A percentile compares a stretch with the other conserved stretches of the same genome.
These are phyloP conservation scores for Magnusiomyces fungicola DNA, from an alignment of 1,139 yeast genomes.

Conservation along the genomic window DNA sequence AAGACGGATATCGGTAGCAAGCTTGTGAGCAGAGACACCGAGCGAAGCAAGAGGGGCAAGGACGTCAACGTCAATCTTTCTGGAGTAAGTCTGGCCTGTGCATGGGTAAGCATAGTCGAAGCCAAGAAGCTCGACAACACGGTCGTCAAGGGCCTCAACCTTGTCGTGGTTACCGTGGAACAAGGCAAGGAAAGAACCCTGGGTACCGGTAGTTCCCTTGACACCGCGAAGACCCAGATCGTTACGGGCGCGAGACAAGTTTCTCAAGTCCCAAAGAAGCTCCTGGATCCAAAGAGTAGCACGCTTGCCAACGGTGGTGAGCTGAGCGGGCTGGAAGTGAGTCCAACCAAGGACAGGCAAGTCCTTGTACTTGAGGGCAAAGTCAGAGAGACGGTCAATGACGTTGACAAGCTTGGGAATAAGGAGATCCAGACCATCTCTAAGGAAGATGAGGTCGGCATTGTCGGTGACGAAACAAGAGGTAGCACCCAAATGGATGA, in stretches of 20 bases:
- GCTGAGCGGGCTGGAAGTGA: conserved; percentile 98
- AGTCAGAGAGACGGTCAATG: conserved; percentile 78
- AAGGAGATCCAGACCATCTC: conserved; percentile 89
- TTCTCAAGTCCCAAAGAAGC: conserved; percentile 94
- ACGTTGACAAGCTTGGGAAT: conserved; percentile 95
- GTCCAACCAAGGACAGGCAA: conserved; percentile 98
- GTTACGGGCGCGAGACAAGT: conserved; percentile 90
- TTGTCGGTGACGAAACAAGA: conserved; percentile 97
- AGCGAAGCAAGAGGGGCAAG: conserved; percentile 88
- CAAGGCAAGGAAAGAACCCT: conserved; percentile 87
- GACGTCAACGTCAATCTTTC: conserved; percentile 95
- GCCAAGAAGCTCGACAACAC: conserved; percentile 88
- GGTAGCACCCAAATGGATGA: conserved; percentile 97
- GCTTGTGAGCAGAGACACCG: conserved; percentile 95
- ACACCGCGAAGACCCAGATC: conserved; percentile 97
- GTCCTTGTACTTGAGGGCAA: conserved; percentile 89
- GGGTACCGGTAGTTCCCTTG: conserved; percentile 99
- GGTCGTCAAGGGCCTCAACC: conserved; percentile 85
- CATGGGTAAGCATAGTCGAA: conserved; percentile 94
- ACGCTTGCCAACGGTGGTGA: conserved; percentile 97
- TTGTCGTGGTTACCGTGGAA: conserved; percentile 96
- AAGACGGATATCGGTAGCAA: conserved; percentile 94
- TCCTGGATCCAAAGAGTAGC: conserved; percentile 98
- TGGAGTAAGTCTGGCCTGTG: conserved; percentile 96
- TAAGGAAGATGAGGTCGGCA: conserved; percentile 91